Percentiles rank a stretch among this genome's conserved stretches.
phyloP scores from a whole-genome alignment of 2,329 filamentous ascomycete genomes.

The Bipolaris zeicola region DNA sequence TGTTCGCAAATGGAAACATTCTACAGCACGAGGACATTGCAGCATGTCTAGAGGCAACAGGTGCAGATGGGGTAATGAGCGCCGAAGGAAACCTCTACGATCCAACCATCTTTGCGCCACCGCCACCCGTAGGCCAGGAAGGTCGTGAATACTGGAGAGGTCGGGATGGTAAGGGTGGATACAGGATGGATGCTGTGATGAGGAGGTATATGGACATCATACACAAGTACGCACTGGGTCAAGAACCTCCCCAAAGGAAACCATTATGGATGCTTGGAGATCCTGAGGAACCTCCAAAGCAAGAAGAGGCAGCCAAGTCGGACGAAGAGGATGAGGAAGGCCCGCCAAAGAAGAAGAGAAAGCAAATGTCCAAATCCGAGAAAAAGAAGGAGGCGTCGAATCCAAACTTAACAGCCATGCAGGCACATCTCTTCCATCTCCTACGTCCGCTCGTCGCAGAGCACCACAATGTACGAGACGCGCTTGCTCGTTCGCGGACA shows the following conservation, averaged over 20 bases:
- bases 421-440: constrained; percentile 91
- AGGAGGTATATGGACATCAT: constrained; percentile 91
- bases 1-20: constrained; percentile 97
- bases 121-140: constrained; percentile 68
- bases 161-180: constrained; percentile 78
- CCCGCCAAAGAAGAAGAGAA: constrained; percentile 46
- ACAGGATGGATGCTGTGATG: constrained; percentile 84
- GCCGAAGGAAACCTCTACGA: constrained; percentile 95
- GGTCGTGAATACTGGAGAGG: constrained; percentile 85
- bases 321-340: constrained; percentile 32
- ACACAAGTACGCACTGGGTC: constrained; percentile 73
- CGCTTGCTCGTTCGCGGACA: constrained; percentile 70
- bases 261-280: constrained; percentile 74
- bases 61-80: constrained; percentile 92
- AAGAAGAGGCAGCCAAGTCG: constrained; percentile 15
- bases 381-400: constrained; percentile 58
- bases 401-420: constrained; percentile 78
- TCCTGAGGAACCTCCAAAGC: constrained; percentile 47
- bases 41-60: constrained; percentile 78
- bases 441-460: constrained; percentile 78
- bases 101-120: constrained; percentile 78
- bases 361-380: constrained; percentile 50
- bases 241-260: constrained; percentile 67
- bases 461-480: constrained; percentile 84
- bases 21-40: constrained; percentile 79